These are phyloP conservation scores for Phytomonas sp. DNA, from an alignment of 208 protist genomes.

Conservation along the genomic window DNA sequence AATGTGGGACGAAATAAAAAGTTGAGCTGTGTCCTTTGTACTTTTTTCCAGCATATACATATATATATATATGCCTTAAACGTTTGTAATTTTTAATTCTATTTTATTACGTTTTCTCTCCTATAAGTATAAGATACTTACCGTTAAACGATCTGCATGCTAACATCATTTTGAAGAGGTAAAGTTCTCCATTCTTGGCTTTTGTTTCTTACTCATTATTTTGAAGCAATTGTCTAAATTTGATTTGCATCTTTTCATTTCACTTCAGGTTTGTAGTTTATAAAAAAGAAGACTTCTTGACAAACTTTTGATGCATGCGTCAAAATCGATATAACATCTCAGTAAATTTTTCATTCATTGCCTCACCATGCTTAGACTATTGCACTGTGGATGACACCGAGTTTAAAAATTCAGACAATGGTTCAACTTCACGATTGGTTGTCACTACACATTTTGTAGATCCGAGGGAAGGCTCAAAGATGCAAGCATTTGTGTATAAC, in stretches of 20 bases:
- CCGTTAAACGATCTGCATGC: neutral
- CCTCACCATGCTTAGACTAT: slow-evolving; percentile 9
- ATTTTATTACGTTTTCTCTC: slow-evolving; percentile 1
- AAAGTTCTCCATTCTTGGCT: neutral
- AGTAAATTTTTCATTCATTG: slow-evolving; percentile 23
- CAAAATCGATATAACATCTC: slow-evolving; percentile 9
- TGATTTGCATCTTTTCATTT: neutral
- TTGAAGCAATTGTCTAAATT: slow-evolving; percentile 3
- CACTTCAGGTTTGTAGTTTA: slow-evolving; percentile 10
- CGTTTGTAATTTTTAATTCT: neutral
- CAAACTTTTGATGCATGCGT: neutral
- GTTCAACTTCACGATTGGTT: neutral
- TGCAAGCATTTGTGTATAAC: neutral
- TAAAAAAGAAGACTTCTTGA: slow-evolving; percentile 1
- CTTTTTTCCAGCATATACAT: slow-evolving; percentile 7
- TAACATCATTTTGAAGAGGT: neutral
- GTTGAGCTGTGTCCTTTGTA: slow-evolving; percentile 16
- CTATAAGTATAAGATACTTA: neutral
- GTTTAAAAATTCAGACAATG: neutral
- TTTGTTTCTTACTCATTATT: slow-evolving; percentile 9
- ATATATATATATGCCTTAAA: slow-evolving; percentile 14
- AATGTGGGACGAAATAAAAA: slow-evolving; percentile 63
- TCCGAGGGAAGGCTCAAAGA: neutral
- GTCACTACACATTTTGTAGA: neutral
- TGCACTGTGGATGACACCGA: slow-evolving; percentile 7